Evolutionary conservation across 192 early-diverging fungal species (phyloP), one percentile per base, ranked within the genome.

Genomic region (Umbelopsis sp.): DNA sequence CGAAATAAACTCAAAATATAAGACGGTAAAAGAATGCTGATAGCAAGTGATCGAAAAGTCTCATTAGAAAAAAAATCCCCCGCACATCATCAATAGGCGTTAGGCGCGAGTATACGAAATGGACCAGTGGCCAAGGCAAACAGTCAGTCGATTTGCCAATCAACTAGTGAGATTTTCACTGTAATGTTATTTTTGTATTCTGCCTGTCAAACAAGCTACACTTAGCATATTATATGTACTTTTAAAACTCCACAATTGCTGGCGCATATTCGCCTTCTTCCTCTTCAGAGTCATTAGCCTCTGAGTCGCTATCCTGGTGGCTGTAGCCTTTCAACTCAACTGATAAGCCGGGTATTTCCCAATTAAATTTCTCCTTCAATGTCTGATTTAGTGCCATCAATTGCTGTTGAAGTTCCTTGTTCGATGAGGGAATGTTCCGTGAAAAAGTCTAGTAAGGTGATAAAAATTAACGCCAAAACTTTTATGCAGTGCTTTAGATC

Each of bases 231-330:
- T 29, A 26, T 53, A 24, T 66, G 32, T 7, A 67, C 45, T 45
- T 67, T 47, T 67, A 71, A 53, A 71, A 43, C 32, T 90, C 84
- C 2, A 91, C 88, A 21, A 91, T 80, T n/a, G 87, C 83, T 4
- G 90, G 90, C 6, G 90, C 91, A 75, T 88, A 88, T 74, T 91
- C 89, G 47, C 88, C 89, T 32, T 87, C 86, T 47, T 91, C 91
- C 0, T 56, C 71, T 65, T 90, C 87, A 8, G 7, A 6, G 4
- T 41, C 38, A 4, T 41, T 6, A 41, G 1, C 12, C 45, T 80
- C 79, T 7, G 79, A 75, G 20, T 45, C 41, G 31, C 17, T 29
- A 20, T 4, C 12, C 8, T 14, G 14, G 17, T 32, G 12, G 31
- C 26, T 3, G 5, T 29, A 12, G 31, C 34, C 31, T 20, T 62